These are phyloP conservation scores for Aspergillus sp. DNA, from an alignment of 2,329 filamentous ascomycete species.

Conservation along the genomic window DNA sequence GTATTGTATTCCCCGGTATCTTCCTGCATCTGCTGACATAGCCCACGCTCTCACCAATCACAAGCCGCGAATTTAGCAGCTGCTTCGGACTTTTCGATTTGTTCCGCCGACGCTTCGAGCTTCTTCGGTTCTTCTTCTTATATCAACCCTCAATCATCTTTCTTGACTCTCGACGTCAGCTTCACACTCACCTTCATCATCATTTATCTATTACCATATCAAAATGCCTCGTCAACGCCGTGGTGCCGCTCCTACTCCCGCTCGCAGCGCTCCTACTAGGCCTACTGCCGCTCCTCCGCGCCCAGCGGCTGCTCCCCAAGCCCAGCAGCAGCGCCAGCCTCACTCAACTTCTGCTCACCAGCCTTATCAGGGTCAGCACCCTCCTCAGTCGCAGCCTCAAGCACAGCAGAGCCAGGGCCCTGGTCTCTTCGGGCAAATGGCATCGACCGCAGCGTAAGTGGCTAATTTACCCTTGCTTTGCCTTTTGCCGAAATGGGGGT, in stretches of 20 bases:
- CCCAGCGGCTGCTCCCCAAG: conserved; percentile 44
- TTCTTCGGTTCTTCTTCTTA: conserved; percentile 13
- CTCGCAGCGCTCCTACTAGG: conserved; percentile 54
- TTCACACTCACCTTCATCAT: conserved; percentile 12
- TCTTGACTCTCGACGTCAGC: conserved; percentile 17
- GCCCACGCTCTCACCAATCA: conserved; percentile 7
- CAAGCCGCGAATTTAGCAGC: conserved; percentile 3
- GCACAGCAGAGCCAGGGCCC: conserved; percentile 55
- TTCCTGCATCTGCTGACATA: conserved; percentile 4
- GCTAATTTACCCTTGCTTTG: neutral
- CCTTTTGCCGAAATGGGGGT: conserved; percentile 4
- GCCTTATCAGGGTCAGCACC: conserved; percentile 40
- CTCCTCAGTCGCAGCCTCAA: conserved; percentile 39
- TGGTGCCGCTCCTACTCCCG: conserved; percentile 46
- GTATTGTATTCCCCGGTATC: conserved; percentile 1
- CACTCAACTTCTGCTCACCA: conserved; percentile 57
- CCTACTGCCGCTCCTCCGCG: conserved; percentile 55
- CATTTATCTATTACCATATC: conserved; percentile 12
- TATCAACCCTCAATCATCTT: conserved; percentile 11
- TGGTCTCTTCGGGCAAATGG: conserved; percentile 93
- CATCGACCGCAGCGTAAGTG: conserved; percentile 90
- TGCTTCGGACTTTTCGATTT: conserved; percentile 18
- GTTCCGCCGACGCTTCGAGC: conserved; percentile 17
- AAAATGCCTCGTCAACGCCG: conserved; percentile 73
- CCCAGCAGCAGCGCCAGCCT: conserved; percentile 58